phyloP scores from a whole-genome alignment of 495 filamentous ascomycete species.

The Astrocystis sublimbata region DNA sequence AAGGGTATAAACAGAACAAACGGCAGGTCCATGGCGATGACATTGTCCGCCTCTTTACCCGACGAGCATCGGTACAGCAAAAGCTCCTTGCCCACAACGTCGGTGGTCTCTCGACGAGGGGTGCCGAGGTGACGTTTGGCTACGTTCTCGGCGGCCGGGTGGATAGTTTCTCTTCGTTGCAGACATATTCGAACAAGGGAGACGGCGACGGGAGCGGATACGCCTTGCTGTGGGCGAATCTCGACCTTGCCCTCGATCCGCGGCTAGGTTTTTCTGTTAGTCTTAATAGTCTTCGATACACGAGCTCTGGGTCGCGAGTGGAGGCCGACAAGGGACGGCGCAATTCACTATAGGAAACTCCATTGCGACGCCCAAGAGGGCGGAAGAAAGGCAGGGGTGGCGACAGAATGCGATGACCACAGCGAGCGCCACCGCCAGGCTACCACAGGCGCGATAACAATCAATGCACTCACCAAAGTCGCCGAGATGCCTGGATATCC shows the following conservation, averaged over 20 bases:
- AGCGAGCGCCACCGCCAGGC: neutral
- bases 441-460: neutral
- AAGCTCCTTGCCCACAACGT: constrained; percentile 95
- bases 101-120: constrained; percentile 85
- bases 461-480: constrained; percentile 73
- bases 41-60: constrained; percentile 80
- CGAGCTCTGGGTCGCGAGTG: constrained; percentile 11
- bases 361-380: neutral
- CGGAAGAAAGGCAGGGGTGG: neutral
- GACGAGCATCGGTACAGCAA: constrained; percentile 81
- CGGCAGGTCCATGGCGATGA: constrained; percentile 95
- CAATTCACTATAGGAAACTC: neutral
- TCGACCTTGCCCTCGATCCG: constrained; percentile 98
- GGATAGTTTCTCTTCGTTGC: constrained; percentile 91
- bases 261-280: constrained; percentile 58
- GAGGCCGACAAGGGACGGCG: neutral
- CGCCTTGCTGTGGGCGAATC: constrained; percentile 80
- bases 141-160: constrained; percentile 90
- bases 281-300: constrained; percentile 8
- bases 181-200: constrained; percentile 94
- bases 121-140: constrained; percentile 90
- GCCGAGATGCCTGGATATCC: constrained; percentile 98
- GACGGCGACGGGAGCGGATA: constrained; percentile 83
- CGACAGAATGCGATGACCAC: constrained; percentile 1
- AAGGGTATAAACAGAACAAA: constrained; percentile 98